These are phyloP conservation scores for Musa balbisiana DNA, from an alignment of 202 grass and related monocot species.

Conservation along the genomic window DNA sequence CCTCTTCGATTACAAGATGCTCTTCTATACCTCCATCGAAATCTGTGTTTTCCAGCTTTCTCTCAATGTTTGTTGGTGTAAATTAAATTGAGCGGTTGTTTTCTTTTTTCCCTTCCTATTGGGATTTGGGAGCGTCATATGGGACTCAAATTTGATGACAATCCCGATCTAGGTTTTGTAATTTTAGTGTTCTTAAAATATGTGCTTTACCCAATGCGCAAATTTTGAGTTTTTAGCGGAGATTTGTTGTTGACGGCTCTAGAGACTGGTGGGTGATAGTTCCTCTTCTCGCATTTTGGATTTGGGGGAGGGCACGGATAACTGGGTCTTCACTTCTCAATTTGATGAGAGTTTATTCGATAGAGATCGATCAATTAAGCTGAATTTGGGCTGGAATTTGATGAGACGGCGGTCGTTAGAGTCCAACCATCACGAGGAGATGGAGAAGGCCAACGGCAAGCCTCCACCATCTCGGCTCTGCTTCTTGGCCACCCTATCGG, in stretches of 20 bases:
- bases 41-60: background rate
- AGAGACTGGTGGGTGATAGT: conserved; percentile 4
- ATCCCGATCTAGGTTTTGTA: background rate
- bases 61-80: background rate
- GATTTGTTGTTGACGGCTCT: conserved; percentile 16
- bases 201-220: background rate
- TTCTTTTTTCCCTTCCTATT: background rate
- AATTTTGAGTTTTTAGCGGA: conserved; percentile 1
- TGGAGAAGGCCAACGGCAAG: conserved; percentile 64
- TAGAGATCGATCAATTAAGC: background rate
- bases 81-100: background rate
- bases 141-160: background rate
- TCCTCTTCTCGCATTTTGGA: background rate
- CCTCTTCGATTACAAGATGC: no score
- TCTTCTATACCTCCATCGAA: no score
- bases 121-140: background rate
- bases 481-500: conserved; percentile 59
- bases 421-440: conserved; percentile 44
- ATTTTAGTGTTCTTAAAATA: conserved; percentile 14
- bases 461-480: conserved; percentile 59
- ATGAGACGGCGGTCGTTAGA: conserved; percentile 65
- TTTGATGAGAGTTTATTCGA: background rate
- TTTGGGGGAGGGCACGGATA: background rate
- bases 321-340: background rate
- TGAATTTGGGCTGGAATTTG: background rate